Conservation (phyloP, 352 stramenopile species). For the Globisporangium emineosum region DNA sequence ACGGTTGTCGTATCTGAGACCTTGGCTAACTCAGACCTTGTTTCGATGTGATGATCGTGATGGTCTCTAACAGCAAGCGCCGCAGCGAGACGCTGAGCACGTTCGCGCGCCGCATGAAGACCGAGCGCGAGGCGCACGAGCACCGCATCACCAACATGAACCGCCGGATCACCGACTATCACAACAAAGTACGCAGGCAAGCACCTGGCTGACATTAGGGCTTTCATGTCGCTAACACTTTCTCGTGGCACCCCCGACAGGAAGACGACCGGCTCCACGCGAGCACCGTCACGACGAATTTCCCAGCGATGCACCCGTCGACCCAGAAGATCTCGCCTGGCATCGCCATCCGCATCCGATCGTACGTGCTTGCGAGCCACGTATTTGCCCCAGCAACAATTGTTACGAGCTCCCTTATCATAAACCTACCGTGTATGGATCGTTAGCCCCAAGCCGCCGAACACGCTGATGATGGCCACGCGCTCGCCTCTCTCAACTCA, state of each 20-base stretch:
- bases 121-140: conserved; percentile 54
- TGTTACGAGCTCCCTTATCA: too few relatives aligned
- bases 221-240: not conserved
- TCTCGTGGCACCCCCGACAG: conserved; percentile 20
- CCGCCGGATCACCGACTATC: conserved; percentile 75
- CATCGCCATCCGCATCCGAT: conserved; percentile 63
- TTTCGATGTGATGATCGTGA: not conserved
- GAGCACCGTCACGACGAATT: conserved; percentile 67
- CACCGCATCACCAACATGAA: conserved; percentile 78
- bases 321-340: conserved; percentile 64
- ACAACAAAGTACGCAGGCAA: conserved; percentile 52
- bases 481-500: conserved; percentile 21
- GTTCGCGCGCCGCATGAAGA: conserved; percentile 53
- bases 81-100: conserved; percentile 54
- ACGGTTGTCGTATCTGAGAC: not conserved
- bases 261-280: conserved; percentile 62
- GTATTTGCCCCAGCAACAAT: too few relatives aligned
- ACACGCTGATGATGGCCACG: conserved; percentile 44
- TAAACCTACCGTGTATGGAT: not conserved
- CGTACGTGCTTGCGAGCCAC: conserved; percentile 29
- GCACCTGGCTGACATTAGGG: too few relatives aligned
- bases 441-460: conserved; percentile 52
- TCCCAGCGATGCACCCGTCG: conserved; percentile 75
- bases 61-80: conserved; percentile 24
- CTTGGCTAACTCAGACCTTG: not conserved